Evolutionary conservation across 2,329 filamentous ascomycete species (phyloP), one percentile per base, ranked within the genome.

Genomic region (Ilyonectria robusta): DNA sequence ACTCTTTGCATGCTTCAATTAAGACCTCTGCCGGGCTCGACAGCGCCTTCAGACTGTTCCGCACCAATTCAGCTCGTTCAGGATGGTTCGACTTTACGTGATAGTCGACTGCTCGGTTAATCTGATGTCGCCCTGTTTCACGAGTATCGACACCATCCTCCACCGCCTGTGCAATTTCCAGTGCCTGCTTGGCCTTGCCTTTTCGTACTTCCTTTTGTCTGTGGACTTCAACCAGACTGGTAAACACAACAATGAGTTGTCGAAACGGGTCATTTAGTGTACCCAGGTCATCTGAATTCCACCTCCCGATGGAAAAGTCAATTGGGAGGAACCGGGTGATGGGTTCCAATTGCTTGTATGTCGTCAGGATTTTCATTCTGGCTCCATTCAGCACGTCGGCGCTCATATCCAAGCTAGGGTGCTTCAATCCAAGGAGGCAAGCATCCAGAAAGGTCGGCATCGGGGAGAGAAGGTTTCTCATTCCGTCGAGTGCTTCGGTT

Each of bases 401-500:
- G 15, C 53, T 50, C 64, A 66, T 66, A 23, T 21, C 42, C 40
- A 62, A 19, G 9, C n/a, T 47, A 6, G 64, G 59, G n/a, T 59
- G 47, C n/a, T 59, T 51, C 10, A 65, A 46, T n/a, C 50, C 58
- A 8, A 61, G 21, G 2, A 65, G 15, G 4, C 57, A 51, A 7
- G 63, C 63, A 19, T 65, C 63, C 3, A 65, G 29, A 40, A 65
- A 61, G 9, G 15, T 29, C 19, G 63, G 37, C 51, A 61, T 66
- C 7, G 51, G 37, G 3, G 15, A 17, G n/a, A 66, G 58, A 6
- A 66, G 31, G 10, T 55, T 40, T 21, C 19, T 37, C 59, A 62
- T 62, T 15, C 55, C 44, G 9, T 72, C 70, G 0, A 87, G 73
- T 1, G 84, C 81, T 2, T 80, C 76, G 26, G 82, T 81, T 0